Evolutionary conservation across 768 basidiomycete genomes (phyloP).

Genomic region (Termitomyces sp.): DNA sequence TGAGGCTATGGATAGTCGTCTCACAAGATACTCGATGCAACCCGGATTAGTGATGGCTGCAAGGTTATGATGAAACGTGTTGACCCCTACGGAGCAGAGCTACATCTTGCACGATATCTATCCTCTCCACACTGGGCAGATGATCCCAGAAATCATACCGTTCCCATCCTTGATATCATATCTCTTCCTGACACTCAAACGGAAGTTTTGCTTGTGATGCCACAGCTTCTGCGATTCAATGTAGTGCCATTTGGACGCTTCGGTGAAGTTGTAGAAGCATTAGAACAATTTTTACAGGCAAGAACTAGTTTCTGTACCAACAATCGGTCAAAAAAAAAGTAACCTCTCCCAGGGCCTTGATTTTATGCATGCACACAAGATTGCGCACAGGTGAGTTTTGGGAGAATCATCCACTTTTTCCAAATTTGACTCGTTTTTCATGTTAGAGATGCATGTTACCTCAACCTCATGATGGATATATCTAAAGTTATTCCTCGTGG

Average conservation of each 20-base stretch:
- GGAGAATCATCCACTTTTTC: not conserved
- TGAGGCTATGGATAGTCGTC: not conserved
- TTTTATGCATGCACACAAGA: not conserved
- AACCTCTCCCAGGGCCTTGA: not conserved
- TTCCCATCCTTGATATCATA: conserved; percentile 20
- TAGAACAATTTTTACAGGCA: conserved; percentile 18
- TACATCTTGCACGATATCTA: conserved; percentile 11
- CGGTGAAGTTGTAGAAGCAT: conserved; percentile 19
- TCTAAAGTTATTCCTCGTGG: conserved; percentile 10
- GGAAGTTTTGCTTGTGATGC: conserved; percentile 17
- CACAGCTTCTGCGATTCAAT: conserved; percentile 13
- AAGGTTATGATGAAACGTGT: conserved; percentile 17
- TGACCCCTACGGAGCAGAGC: not conserved
- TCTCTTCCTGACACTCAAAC: conserved; percentile 13
- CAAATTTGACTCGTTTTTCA: too few relatives aligned
- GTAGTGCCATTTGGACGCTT: conserved; percentile 16
- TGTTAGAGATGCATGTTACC: conserved; percentile 17
- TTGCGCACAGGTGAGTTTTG: not conserved
- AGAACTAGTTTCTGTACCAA: not conserved
- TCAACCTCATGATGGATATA: conserved; percentile 14
- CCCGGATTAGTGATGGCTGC: conserved; percentile 9
- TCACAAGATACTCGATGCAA: conserved; percentile 11
- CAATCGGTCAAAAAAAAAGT: not conserved
- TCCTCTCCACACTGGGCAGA: conserved; percentile 3
- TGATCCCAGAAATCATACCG: conserved; percentile 19